phyloP scores from a whole-genome alignment of 2,329 filamentous ascomycete species.

The Alternaria gaisen region DNA sequence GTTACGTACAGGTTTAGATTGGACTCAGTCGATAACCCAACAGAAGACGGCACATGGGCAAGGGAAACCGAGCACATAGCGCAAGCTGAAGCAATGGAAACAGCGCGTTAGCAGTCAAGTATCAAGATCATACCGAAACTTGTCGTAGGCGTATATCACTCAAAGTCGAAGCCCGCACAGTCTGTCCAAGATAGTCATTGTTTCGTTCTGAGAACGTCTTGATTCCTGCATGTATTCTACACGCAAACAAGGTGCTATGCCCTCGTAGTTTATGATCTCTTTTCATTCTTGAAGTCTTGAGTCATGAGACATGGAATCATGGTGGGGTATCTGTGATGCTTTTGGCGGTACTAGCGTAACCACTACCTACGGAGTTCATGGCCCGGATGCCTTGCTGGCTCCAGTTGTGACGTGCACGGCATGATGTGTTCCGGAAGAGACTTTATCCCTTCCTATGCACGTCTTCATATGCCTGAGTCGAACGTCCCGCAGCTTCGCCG shows the following conservation, averaged over 20 bases:
- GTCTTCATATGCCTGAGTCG: neutral
- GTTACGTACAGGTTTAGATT: neutral
- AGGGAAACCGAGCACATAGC: neutral
- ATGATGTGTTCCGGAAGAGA: neutral
- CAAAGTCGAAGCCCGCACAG: neutral
- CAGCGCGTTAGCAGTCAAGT: neutral
- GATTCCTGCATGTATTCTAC: no score
- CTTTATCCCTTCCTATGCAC: neutral
- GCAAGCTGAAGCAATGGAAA: neutral
- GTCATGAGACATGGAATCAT: neutral
- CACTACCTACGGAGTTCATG: neutral
- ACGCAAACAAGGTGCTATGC: no score
- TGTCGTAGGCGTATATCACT: neutral
- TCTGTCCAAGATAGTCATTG: no score
- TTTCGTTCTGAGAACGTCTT: no score
- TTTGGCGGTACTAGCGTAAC: neutral
- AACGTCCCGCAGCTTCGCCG: neutral
- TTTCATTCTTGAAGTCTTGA: neutral
- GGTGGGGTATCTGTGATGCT: neutral
- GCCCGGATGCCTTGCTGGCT: neutral
- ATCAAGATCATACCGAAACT: neutral
- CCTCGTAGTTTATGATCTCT: neutral
- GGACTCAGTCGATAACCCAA: neutral
- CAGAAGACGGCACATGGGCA: neutral
- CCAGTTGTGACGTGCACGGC: neutral